Conservation (phyloP, 1,284 basidiomycete genomes). For the Naganishia albida region DNA sequence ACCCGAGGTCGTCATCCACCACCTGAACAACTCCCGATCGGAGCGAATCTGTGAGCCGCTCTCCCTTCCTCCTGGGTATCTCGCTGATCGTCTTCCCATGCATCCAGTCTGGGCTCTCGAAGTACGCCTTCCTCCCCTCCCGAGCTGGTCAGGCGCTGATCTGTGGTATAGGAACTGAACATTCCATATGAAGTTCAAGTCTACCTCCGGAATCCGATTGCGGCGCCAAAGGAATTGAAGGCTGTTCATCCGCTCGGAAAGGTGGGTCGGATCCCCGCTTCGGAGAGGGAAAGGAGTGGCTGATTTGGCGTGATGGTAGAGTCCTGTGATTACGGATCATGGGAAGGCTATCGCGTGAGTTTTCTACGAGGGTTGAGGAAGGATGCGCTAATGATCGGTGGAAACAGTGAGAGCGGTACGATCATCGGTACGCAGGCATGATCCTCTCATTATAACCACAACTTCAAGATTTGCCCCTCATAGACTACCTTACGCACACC, state of each 20-base stretch:
- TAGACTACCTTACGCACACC: conserved; percentile 32
- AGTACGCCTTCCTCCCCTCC: conserved; percentile 5
- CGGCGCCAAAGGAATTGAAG: conserved; percentile 32
- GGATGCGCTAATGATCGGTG: not conserved
- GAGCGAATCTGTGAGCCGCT: conserved; percentile 32
- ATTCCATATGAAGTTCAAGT: conserved; percentile 34
- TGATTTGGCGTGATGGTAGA: conserved; percentile 6
- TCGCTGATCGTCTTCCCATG: not conserved
- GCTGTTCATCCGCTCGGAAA: conserved; percentile 34
- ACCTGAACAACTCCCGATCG: conserved; percentile 31
- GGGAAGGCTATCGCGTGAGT: conserved; percentile 33
- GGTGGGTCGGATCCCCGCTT: conserved; percentile 7
- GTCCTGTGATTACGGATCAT: conserved; percentile 32
- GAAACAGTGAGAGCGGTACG: conserved; percentile 22
- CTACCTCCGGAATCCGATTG: conserved; percentile 23
- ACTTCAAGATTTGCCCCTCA: not conserved
- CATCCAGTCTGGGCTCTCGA: conserved; percentile 32
- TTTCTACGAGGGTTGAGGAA: not conserved
- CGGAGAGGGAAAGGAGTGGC: not conserved
- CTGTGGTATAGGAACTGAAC: conserved; percentile 20
- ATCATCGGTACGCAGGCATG: conserved; percentile 21
- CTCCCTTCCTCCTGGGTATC: not conserved
- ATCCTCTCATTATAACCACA: not conserved
- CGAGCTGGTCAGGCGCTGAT: not conserved
- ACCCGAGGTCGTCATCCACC: conserved; percentile 29